Base-by-base conservation (phyloP, 1,284 basidiomycete genomes). In the Paramarasmius palmivorus region DNA sequence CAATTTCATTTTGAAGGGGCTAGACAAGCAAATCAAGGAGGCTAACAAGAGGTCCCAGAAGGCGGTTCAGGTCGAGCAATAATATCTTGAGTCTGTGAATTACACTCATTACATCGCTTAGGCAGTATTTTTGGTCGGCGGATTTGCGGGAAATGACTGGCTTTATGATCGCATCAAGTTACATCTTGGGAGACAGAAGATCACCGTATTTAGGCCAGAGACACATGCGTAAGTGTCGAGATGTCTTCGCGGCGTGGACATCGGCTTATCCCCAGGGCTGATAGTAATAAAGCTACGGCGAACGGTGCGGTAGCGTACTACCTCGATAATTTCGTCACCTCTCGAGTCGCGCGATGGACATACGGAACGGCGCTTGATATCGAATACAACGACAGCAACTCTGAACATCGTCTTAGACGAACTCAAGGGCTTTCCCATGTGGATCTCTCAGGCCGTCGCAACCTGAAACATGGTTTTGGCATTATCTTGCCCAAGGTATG, bases 281-380 rank as follows among this genome's bases (percentile, higher is more conserved):
- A 1, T 35, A 76, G 75, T 22, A 75, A 74, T 57, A 78, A 75
- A 35, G 76, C 74, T 2, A 75, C 77, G 2, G 68, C 75, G 3
- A 72, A 77, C 34, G 76, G 76, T 4, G 73, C 75, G 1, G 60
- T 77, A 12, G 73, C 71, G 0, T 77, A 66, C 49, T 71, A 69
- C 39, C 42, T 78, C 23, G 66, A 75, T 50, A 70, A 68, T 46
- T 64, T 67, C 3, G 75, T 77, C 1, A 60, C 65, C 10, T 61
- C 65, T 1, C 60, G 75, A 23, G 63, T 75, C 10, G 61, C 74
- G 1, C 71, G 63, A 57, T 52, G 62, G 15, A 66, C 67, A 0
- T 74, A 74, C 53, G 75, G 75, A 2, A 61, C 61, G 0, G 57
- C 62, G 3, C 63, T 61, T 41, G 58, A 59, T 15, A 22, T 63